Evolutionary conservation across 306 rosid genomes (phyloP).

Genomic region (Cucumis cinereus): DNA sequence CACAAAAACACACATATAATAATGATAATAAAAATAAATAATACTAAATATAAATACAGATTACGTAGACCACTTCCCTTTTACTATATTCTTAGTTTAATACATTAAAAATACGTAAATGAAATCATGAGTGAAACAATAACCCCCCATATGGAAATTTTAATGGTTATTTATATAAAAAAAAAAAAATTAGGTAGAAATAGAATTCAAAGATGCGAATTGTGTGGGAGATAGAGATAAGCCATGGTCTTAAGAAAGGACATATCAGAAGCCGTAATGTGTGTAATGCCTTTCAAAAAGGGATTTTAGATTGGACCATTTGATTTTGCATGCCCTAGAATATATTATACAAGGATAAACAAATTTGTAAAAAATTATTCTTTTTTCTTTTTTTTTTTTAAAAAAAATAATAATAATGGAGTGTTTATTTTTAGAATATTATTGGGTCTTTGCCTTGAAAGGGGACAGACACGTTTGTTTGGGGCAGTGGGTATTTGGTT

Average conservation of each 20-base stretch:
- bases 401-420: too few relatives aligned
- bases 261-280: constrained; percentile 34
- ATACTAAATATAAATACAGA: not conserved
- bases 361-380: not conserved
- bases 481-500: constrained; percentile 2
- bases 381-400: too few relatives aligned
- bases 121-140: not conserved
- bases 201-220: constrained; percentile 40
- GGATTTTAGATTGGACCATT: constrained; percentile 31
- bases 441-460: not conserved
- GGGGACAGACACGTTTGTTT: constrained; percentile 3
- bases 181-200: not conserved
- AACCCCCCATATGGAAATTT: not conserved
- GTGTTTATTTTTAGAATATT: not conserved
- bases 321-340: not conserved
- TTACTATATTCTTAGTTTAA: not conserved
- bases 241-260: not conserved
- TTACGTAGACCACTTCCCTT: not conserved
- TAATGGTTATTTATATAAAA: too few relatives aligned
- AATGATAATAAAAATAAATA: too few relatives aligned
- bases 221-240: constrained; percentile 20
- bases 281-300: constrained; percentile 22
- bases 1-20: not conserved
- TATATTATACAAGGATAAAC: not conserved
- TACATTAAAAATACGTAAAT: not conserved